Percentiles rank a stretch among this genome's conserved stretches.
These are phyloP conservation scores for Lactarius hengduanensis DNA, from an alignment of 768 basidiomycete genomes.

Conservation along the genomic window DNA sequence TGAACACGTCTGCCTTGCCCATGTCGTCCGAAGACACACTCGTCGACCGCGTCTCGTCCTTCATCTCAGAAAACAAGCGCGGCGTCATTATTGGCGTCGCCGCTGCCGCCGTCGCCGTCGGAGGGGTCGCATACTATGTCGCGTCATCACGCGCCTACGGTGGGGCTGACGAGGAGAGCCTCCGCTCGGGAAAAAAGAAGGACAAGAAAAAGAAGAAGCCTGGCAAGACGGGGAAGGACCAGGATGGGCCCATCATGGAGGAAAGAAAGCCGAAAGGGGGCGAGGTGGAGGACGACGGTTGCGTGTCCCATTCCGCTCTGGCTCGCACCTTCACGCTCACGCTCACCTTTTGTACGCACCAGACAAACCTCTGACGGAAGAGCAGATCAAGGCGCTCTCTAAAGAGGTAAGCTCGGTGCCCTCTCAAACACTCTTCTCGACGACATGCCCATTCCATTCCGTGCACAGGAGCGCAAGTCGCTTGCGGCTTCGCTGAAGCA, in stretches of 20 bases:
- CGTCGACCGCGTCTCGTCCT: conserved; percentile 63
- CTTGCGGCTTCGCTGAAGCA: conserved; percentile 65
- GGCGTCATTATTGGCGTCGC: conserved; percentile 71
- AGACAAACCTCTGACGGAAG: conserved; percentile 46
- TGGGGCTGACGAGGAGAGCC: conserved; percentile 29
- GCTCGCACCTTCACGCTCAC: conserved; percentile 23
- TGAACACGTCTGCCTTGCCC: conserved; percentile 14
- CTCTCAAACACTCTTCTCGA: not conserved
- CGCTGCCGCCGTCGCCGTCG: conserved; percentile 66
- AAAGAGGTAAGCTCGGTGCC: conserved; percentile 47
- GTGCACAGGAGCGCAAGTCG: conserved; percentile 57
- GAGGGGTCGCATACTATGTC: conserved; percentile 75
- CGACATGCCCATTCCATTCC: not conserved
- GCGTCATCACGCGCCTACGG: conserved; percentile 48
- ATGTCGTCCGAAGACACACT: conserved; percentile 40
- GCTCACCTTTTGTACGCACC: conserved; percentile 34
- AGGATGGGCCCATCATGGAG: conserved; percentile 78
- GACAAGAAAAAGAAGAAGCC: conserved; percentile 52
- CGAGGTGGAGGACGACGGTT: conserved; percentile 34
- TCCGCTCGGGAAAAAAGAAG: conserved; percentile 43
- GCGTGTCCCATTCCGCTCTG: not conserved
- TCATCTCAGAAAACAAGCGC: conserved; percentile 76
- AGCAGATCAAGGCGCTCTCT: conserved; percentile 57
- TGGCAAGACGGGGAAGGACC: conserved; percentile 49
- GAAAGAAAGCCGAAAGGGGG: conserved; percentile 52